phyloP scores from a whole-genome alignment of 1,284 basidiomycete species.

The Cryptococcus wingfieldii region DNA sequence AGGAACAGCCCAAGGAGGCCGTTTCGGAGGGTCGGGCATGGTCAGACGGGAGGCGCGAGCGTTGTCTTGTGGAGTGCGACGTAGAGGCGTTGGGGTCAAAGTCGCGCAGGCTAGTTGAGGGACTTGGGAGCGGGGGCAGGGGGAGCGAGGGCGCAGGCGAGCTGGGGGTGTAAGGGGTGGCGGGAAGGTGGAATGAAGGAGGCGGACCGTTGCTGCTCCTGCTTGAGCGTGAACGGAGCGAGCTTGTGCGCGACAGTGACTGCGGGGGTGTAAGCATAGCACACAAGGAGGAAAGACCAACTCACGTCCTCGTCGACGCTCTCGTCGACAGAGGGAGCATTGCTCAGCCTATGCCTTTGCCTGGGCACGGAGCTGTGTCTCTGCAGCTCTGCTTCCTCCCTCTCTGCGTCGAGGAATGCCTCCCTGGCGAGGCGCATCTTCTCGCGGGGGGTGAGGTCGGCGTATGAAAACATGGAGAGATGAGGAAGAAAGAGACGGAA shows the following conservation, averaged over 20 bases:
- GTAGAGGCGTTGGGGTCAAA: constrained; percentile 3
- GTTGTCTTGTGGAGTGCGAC: not conserved
- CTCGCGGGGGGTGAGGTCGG: constrained; percentile 10
- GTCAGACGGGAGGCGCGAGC: not conserved
- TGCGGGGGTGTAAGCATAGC: no score
- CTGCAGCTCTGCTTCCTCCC: constrained; percentile 4
- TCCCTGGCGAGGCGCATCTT: constrained; percentile 13
- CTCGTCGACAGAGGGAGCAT: constrained; percentile 1
- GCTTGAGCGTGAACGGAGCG: no score
- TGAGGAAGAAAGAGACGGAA: not conserved
- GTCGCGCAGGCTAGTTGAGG: not conserved
- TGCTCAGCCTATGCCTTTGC: constrained; percentile 2
- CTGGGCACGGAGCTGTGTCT: not conserved
- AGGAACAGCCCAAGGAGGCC: constrained; percentile 1
- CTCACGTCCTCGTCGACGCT: constrained; percentile 1
- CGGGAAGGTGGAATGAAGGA: no score
- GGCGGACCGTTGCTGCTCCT: no score
- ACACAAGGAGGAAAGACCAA: not conserved
- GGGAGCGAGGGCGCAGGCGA: constrained; percentile 6
- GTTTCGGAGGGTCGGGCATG: constrained; percentile 14
- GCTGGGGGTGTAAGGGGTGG: not conserved
- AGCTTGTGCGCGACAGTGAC: no score
- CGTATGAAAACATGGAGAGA: constrained; percentile 1
- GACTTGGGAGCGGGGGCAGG: constrained; percentile 6
- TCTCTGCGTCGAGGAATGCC: constrained; percentile 8